These are phyloP conservation scores for Xenoacremonium recifei DNA, from an alignment of 2,329 filamentous ascomycete genomes.

Conservation along the genomic window DNA sequence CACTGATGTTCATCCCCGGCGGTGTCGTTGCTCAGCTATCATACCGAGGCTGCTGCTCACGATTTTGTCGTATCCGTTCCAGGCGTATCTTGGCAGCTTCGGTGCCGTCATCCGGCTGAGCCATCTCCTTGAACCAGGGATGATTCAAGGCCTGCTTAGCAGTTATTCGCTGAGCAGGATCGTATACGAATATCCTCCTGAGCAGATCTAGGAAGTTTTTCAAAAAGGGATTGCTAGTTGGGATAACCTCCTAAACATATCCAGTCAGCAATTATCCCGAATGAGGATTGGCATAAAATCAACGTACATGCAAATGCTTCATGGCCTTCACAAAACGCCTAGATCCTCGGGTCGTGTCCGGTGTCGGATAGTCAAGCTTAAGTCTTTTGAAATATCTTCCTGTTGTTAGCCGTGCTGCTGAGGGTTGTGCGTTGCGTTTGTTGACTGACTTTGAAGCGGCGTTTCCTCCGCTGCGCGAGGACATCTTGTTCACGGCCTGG, in stretches of 20 bases:
- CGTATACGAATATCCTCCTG: conserved; percentile 67
- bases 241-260: conserved; percentile 64
- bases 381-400: conserved; percentile 64
- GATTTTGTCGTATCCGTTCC: conserved; percentile 48
- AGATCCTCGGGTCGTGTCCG: conserved; percentile 63
- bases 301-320: conserved; percentile 63
- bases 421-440: background rate
- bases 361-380: conserved; percentile 63
- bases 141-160: conserved; percentile 66
- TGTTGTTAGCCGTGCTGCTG: conserved; percentile 26
- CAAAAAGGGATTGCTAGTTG: conserved; percentile 56
- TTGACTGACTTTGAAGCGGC: conserved; percentile 60
- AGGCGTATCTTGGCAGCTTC: conserved; percentile 64
- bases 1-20: no score
- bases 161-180: conserved; percentile 63
- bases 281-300: background rate
- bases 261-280: conserved; percentile 3
- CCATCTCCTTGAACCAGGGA: conserved; percentile 65
- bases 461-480: conserved; percentile 56
- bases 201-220: conserved; percentile 63
- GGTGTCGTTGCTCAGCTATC: no score
- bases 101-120: conserved; percentile 64
- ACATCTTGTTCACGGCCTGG: conserved; percentile 46
- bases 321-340: conserved; percentile 69
- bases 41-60: no score